Evolutionary conservation across 495 filamentous ascomycete species (phyloP), one percentile per base, ranked within the genome.

Genomic region (Penicillium chermesinum): DNA sequence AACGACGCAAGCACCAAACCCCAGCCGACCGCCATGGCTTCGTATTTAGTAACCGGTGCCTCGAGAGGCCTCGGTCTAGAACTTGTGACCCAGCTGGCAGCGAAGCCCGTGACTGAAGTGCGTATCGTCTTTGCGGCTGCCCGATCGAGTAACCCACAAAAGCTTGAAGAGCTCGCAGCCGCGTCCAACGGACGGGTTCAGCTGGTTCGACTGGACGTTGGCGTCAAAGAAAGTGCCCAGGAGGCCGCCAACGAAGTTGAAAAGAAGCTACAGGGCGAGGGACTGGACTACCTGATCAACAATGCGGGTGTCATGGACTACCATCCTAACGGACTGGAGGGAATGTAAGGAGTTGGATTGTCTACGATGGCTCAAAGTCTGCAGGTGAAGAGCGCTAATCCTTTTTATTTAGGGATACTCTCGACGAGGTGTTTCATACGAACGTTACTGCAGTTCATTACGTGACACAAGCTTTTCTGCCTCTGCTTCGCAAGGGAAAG

Each of bases 21-120:
- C 7, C 32, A 21, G 38, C 10, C n/a, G n/a, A n/a, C n/a, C n/a
- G 19, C 7, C 22, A 66, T 67, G 61, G 48, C 57, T 41, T 67
- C 62, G 8, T 62, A 50, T 44, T 38, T 66, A 2, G 38, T 65
- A 53, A 53, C 67, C 54, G 63, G 79, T 8, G 56, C 71, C 27
- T 77, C 76, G 1, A 72, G 76, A 3, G 80, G 80, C 9, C 75
- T 81, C 38, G 80, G 80, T 13, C 64, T 70, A 18, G 76, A 67
- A 12, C 73, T 84, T 12, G 67, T 67, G 2, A 57, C 67, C 9
- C 53, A 56, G 14, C 54, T 65, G 6, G 50, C 66, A 3, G 34
- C 51, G n/a, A 38, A 61, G 16, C 56, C 70, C 38, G 21, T 50
- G 35, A 20, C 67, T 1, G 50, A 72, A 48, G 64, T 70, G 30